A percentile compares a stretch with the other conserved stretches of the same genome.
Evolutionary conservation across 129 eudicot species (phyloP).

Genomic region (Scalesia atractyloides): DNA sequence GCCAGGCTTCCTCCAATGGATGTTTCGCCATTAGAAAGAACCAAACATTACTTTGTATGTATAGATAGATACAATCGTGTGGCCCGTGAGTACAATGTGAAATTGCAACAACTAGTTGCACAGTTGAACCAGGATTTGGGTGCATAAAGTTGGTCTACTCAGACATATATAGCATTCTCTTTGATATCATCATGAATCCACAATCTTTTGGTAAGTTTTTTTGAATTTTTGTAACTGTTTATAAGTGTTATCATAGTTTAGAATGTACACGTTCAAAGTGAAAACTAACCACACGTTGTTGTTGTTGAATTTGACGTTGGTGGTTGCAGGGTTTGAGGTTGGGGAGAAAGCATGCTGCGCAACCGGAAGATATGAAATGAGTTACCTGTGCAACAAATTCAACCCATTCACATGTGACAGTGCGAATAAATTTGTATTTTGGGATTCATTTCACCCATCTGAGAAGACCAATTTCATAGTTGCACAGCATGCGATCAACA

Average conservation of each 20-base stretch:
- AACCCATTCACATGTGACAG: constrained; percentile 64
- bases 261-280: not conserved
- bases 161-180: constrained; percentile 60
- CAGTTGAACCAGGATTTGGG: constrained; percentile 50
- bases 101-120: constrained; percentile 52
- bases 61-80: constrained; percentile 62
- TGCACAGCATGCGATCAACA: constrained; percentile 53
- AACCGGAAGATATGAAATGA: constrained; percentile 68
- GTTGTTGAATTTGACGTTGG: constrained; percentile 15
- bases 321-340: constrained; percentile 62
- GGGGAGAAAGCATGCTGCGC: constrained; percentile 76
- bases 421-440: constrained; percentile 74
- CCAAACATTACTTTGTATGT: constrained; percentile 44
- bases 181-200: constrained; percentile 61
- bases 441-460: constrained; percentile 90
- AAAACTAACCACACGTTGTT: not conserved
- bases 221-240: not conserved
- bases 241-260: constrained; percentile 7
- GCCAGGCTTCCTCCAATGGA: constrained; percentile 89
- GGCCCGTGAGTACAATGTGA: constrained; percentile 62
- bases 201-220: constrained; percentile 56
- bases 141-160: constrained; percentile 64
- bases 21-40: constrained; percentile 79
- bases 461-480: constrained; percentile 69
- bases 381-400: constrained; percentile 55